Conservation (phyloP, 176 grass and related monocot species). For the Rhipidocladum racemiflorum region DNA sequence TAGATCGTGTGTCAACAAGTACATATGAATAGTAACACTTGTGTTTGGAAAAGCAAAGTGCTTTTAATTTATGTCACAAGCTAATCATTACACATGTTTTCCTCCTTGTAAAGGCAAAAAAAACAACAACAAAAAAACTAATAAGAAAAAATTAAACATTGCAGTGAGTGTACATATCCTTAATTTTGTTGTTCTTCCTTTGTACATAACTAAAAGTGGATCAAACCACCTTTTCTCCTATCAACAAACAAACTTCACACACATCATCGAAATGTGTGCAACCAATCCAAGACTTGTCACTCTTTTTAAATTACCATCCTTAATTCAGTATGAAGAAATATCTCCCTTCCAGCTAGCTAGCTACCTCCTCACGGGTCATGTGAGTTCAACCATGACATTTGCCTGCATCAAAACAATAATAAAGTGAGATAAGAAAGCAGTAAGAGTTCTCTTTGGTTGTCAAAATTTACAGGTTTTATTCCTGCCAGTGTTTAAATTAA, state of each 20-base stretch:
- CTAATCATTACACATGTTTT: conserved; percentile 35
- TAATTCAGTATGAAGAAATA: conserved; percentile 28
- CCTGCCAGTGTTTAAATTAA: background rate
- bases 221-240: conserved; percentile 26
- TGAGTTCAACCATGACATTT: conserved; percentile 58
- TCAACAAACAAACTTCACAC: conserved; percentile 46
- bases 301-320: background rate
- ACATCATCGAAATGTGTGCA: conserved; percentile 23
- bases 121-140: background rate
- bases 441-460: background rate
- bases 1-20: background rate
- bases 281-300: conserved; percentile 25
- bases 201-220: conserved; percentile 43
- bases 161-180: conserved; percentile 32
- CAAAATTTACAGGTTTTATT: background rate
- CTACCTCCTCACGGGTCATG: conserved; percentile 18
- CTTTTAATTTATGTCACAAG: conserved; percentile 27
- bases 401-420: conserved; percentile 39
- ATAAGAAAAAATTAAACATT: conserved; percentile 27
- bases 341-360: background rate
- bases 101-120: conserved; percentile 14
- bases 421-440: background rate
- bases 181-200: conserved; percentile 22
- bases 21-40: conserved; percentile 29
- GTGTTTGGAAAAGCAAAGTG: background rate